Evolutionary conservation across 202 grass and related monocot genomes (phyloP).

Genomic region (Carex arenaria): DNA sequence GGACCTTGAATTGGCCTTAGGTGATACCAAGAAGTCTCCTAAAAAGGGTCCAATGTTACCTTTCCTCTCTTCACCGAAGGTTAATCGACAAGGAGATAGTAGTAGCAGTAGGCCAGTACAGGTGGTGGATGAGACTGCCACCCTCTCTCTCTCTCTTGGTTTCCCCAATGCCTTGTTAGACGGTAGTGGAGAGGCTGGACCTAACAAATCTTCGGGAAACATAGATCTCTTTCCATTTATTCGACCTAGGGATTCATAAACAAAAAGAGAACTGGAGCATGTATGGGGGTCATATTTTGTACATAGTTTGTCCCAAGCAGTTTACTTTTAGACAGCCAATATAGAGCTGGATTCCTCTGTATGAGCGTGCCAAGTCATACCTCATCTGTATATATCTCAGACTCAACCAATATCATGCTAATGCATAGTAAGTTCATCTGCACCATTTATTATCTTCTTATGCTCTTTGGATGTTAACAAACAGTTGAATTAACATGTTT

Average conservation of each 20-base stretch:
- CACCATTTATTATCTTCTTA: not conserved
- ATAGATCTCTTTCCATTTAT: constrained; percentile 17
- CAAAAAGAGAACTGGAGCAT: constrained; percentile 8
- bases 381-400: constrained; percentile 10
- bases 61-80: constrained; percentile 6
- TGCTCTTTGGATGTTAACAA: not conserved
- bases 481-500: constrained; percentile 1
- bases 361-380: not conserved
- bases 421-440: constrained; percentile 11
- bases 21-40: constrained; percentile 20
- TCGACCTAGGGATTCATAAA: constrained; percentile 6
- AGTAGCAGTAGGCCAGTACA: constrained; percentile 4
- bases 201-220: not conserved
- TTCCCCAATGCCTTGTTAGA: not conserved
- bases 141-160: constrained; percentile 2
- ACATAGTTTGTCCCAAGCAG: constrained; percentile 19
- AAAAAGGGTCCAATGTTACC: constrained; percentile 15
- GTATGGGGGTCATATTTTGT: constrained; percentile 10
- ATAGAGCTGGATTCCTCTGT: not conserved
- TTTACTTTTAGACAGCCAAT: constrained; percentile 6
- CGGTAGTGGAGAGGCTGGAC: not conserved
- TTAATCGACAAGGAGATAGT: constrained; percentile 15
- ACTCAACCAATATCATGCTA: not conserved
- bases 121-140: constrained; percentile 6
- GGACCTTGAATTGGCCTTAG: constrained; percentile 22